These are phyloP conservation scores for Pseudoscleropodium purum DNA, from an alignment of 225 moss, liverwort and hornwort species.

Conservation along the genomic window DNA sequence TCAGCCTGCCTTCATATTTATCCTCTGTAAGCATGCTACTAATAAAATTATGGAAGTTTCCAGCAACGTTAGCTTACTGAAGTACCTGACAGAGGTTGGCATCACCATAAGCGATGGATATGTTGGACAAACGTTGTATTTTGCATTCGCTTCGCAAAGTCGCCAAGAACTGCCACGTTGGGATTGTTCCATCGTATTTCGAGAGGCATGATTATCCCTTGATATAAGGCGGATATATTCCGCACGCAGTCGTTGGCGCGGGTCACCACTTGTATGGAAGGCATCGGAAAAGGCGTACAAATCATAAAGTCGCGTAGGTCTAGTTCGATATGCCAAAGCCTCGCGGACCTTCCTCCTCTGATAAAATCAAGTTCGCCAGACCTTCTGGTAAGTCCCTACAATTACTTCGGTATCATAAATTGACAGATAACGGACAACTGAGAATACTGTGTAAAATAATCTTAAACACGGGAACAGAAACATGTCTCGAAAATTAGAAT, in stretches of 20 bases:
- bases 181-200: conserved; percentile 18
- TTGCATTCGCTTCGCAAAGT: conserved; percentile 75
- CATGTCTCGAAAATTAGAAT: not conserved
- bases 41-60: not conserved
- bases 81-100: conserved; percentile 84
- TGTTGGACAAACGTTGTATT: conserved; percentile 64
- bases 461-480: not conserved
- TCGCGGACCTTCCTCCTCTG: conserved; percentile 85
- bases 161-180: conserved; percentile 42
- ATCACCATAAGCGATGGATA: conserved; percentile 91
- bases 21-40: not conserved
- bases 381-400: not conserved
- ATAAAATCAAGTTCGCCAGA: conserved; percentile 14
- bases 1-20: not conserved
- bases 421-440: not conserved
- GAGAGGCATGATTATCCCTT: conserved; percentile 10
- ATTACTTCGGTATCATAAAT: not conserved
- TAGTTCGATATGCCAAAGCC: conserved; percentile 55
- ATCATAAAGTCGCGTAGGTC: conserved; percentile 68
- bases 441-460: not conserved
- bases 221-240: conserved; percentile 74
- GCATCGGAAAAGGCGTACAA: conserved; percentile 72
- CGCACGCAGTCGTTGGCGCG: conserved; percentile 55
- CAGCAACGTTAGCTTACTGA: not conserved
- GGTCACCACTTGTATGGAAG: conserved; percentile 41